These are phyloP conservation scores for Clathrospora elynae DNA, from an alignment of 2,329 filamentous ascomycete species.

Conservation along the genomic window DNA sequence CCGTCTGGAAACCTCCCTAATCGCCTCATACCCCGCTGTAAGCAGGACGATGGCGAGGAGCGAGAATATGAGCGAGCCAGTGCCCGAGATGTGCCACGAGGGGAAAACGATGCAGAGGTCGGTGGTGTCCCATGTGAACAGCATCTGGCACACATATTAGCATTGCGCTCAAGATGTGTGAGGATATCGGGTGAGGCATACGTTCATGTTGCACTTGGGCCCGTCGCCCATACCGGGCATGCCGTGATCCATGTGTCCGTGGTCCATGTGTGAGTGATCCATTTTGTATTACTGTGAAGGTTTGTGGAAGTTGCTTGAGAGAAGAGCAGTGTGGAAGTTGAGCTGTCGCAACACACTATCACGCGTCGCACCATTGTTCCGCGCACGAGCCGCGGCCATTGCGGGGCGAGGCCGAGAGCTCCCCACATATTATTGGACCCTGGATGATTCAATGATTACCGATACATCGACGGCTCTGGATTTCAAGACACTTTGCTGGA, in stretches of 20 bases:
- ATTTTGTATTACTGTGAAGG: conserved; percentile 33
- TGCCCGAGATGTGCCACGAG: conserved; percentile 83
- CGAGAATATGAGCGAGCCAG: conserved; percentile 76
- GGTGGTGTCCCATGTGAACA: conserved; percentile 93
- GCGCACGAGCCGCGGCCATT: conserved; percentile 21
- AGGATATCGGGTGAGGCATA: conserved; percentile 52
- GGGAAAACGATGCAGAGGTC: conserved; percentile 97
- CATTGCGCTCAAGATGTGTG: conserved; percentile 1
- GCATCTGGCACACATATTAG: conserved; percentile 68
- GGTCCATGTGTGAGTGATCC: conserved; percentile 50
- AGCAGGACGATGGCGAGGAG: conserved; percentile 81
- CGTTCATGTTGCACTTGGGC: conserved; percentile 86
- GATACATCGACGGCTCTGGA: conserved; percentile 4
- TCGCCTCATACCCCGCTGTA: conserved; percentile 88
- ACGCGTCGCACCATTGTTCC: conserved; percentile 29
- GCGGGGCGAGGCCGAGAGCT: conserved; percentile 16
- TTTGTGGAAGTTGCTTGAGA: not conserved
- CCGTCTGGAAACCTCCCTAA: conserved; percentile 75
- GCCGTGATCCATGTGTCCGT: conserved; percentile 61
- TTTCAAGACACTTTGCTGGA: conserved; percentile 1
- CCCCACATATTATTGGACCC: conserved; percentile 9
- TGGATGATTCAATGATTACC: too few species aligned
- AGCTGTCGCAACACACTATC: conserved; percentile 11
- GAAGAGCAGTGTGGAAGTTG: conserved; percentile 3
- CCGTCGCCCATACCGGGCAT: conserved; percentile 56